Evolutionary conservation across 2,329 filamentous ascomycete genomes (phyloP), one percentile per base, ranked within the genome.

Genomic region (Huntiella moniliformis): DNA sequence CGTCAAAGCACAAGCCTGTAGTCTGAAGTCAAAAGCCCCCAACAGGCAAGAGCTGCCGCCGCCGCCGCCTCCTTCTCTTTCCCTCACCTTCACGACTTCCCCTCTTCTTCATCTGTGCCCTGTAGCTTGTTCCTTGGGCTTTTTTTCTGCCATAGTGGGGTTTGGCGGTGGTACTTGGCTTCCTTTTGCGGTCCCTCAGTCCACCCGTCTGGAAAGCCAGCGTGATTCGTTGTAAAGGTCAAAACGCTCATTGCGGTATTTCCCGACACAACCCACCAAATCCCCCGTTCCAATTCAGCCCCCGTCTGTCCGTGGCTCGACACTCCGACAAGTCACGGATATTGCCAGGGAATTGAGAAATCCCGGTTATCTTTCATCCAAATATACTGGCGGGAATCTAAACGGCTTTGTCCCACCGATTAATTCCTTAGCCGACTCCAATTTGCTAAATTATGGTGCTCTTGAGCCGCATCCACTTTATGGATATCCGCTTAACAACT

Each of bases 301-400:
- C 39, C 40, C 40, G 31, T 35, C 40, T 34, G 40, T 42, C 40
- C 40, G 40, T 34, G 40, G 40, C 31, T 35, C 17, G 34, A 42
- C 22, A 28, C 22, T 28, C 22, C 22, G 22, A 34, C n/a, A 34
- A 36, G 12, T 36, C 12, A 15, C 34, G 12, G 34, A 36, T 36
- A 15, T 16, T 36, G 34, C 34, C 1, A n/a, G 12, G 12, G 12
- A 6, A n/a, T n/a, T 36, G 11, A 5, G 12, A 36, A n/a, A n/a
- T n/a, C 15, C 15, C 12, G 34, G 12, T 36, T n/a, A 36, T 16
- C 34, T 36, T 36, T n/a, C 34, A 36, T 7, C 12, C 34, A 36
- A 36, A 36, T 4, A n/a, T 36, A 11, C 34, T 13, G 11, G 5
- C 34, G 34, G 34, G 5, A 36, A 36, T 15, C 31, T 18, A 11